Evolutionary conservation across 345 rosid genomes (phyloP).

Genomic region (Syzygium oleosum): DNA sequence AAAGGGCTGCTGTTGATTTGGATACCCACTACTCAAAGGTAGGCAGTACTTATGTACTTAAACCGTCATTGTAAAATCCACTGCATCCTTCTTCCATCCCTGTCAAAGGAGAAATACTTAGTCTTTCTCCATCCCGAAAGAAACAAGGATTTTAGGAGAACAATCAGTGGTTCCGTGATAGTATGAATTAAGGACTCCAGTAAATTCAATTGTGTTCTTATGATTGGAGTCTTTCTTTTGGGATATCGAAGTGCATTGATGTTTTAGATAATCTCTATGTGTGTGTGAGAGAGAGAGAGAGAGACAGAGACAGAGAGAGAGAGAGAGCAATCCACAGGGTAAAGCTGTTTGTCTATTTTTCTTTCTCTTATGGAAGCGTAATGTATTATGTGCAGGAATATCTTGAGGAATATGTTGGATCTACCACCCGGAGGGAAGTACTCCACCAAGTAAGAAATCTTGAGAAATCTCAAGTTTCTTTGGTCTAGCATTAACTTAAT

Average conservation of each 20-base stretch:
- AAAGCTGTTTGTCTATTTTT: not conserved
- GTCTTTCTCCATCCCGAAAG: not conserved
- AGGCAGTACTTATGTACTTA: not conserved
- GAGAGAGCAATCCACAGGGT: not conserved
- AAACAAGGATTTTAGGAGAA: not conserved
- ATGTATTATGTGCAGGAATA: conserved; percentile 43
- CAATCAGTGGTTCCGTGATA: not conserved
- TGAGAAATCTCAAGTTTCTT: not conserved
- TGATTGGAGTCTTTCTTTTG: not conserved
- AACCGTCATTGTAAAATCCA: not conserved
- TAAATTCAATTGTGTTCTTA: not conserved
- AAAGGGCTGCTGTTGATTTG: conserved; percentile 95
- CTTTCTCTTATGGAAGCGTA: not conserved
- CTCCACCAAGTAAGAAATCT: conserved; percentile 56
- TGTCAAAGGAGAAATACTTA: not conserved
- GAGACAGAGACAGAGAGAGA: too few relatives aligned
- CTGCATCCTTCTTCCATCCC: not conserved
- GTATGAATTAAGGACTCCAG: not conserved
- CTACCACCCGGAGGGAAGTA: conserved; percentile 49
- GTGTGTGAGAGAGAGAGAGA: not conserved
- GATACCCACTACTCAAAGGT: conserved; percentile 93
- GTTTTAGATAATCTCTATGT: not conserved
- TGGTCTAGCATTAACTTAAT: not conserved
- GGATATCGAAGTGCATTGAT: not conserved
- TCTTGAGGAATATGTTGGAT: conserved; percentile 68